Evolutionary conservation across 1,139 yeast genomes (phyloP), one percentile per base, ranked within the genome.

Genomic region (Candida sanyaensis): DNA sequence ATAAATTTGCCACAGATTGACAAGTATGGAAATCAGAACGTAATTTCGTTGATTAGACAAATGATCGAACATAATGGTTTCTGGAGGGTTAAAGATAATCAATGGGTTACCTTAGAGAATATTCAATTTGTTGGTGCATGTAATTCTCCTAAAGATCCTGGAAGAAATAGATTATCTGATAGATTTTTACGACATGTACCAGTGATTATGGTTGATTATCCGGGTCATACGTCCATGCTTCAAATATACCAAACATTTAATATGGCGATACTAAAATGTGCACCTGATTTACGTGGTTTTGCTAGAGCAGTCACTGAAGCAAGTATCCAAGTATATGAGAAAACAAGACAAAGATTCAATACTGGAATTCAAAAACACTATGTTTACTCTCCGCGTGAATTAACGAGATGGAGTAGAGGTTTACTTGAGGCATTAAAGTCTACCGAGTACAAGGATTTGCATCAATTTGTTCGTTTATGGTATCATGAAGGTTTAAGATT

Each of bases 111-210:
- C 0, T 53, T 90, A n/a, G 71, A 76, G 13, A 78, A 83, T 45
- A 74, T 93, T 36, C 96, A 88, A 60, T 79, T 93, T 68, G 96
- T 92, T 10, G 98, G 96, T 6, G 98, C 99, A 0, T 93, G 98
- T 64, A 93, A 93, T 59, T 93, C 97, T 1, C 86, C 97, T 0
- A 74, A 83, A 1, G 96, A 89, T 64, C 81, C 83, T 2, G 97
- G 97, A 0, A 76, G 99, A 55, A 72, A 77, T 13, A 64, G 63
- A 3, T 63, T 93, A 32, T 70, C 83, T 1, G 63, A 71, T n/a
- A 70, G 97, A 45, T 86, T 92, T 58, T 65, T 88, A 43, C 75
- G 96, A 8, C 95, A 86, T 58, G 75, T 81, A 5, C 69, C 86
- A 1, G 73, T 90, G 6, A 58, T 93, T 0, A 79, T 84, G 80